These are phyloP conservation scores for Beauveria medogensis DNA, from an alignment of 2,329 filamentous ascomycete species.

Conservation along the genomic window DNA sequence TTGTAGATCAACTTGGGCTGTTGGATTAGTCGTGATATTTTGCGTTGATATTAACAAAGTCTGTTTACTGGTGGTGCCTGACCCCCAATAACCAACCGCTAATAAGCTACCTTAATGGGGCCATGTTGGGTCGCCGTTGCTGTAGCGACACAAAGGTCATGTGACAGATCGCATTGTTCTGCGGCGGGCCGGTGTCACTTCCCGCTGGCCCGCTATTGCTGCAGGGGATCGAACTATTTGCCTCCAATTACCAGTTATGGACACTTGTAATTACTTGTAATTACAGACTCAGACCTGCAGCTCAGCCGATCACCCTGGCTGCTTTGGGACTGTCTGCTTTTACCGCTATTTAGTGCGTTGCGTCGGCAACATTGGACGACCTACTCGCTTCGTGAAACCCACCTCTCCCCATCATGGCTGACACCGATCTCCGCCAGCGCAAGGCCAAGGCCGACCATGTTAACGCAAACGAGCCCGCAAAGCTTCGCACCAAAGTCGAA, in stretches of 20 bases:
- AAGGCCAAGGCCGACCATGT: conserved; percentile 25
- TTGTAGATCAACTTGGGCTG: not conserved
- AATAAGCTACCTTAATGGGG: not conserved
- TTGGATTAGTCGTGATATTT: not conserved
- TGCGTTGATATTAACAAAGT: conserved; percentile 8
- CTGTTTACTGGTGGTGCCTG: conserved; percentile 9
- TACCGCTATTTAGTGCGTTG: not conserved
- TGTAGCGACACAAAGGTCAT: conserved; percentile 9
- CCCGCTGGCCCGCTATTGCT: conserved; percentile 4
- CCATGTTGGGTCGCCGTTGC: conserved; percentile 11
- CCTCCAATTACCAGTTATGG: conserved; percentile 2
- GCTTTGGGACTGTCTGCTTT: not conserved
- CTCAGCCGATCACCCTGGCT: not conserved
- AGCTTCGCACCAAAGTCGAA: not conserved
- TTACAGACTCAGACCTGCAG: conserved; percentile 8
- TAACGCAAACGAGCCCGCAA: not conserved
- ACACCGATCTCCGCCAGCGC: conserved; percentile 36
- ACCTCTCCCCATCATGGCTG: conserved; percentile 24
- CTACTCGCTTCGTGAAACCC: not conserved
- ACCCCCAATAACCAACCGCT: not conserved
- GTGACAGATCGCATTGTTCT: conserved; percentile 2
- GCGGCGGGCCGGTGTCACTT: conserved; percentile 1
- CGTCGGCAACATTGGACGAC: not conserved
- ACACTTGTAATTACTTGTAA: not conserved
- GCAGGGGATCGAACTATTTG: not conserved